phyloP scores from a whole-genome alignment of 805 yeast genomes.

The Candida quercuum region DNA sequence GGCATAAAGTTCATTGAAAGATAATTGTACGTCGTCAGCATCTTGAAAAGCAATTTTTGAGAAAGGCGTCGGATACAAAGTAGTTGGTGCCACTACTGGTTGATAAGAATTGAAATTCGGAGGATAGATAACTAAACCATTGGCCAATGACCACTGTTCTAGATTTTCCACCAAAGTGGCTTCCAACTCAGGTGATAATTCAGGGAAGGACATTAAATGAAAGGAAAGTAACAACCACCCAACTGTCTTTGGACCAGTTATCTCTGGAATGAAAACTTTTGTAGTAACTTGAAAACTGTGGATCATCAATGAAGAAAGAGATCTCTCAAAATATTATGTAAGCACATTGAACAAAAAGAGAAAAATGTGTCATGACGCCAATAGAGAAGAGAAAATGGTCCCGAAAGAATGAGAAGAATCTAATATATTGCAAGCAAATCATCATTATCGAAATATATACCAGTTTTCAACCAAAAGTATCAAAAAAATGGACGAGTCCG shows the following conservation, averaged over 20 bases:
- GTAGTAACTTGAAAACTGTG: too few species aligned
- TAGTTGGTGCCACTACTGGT: constrained; percentile 73
- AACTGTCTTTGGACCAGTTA: too few species aligned
- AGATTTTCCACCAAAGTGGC: constrained; percentile 38
- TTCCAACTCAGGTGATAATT: constrained; percentile 21
- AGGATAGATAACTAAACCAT: constrained; percentile 83
- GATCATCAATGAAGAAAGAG: too few species aligned
- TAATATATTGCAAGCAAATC: too few species aligned
- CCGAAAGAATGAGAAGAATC: constrained; percentile 6
- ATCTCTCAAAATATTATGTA: too few species aligned
- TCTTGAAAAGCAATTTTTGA: constrained; percentile 60
- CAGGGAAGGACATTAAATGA: constrained; percentile 22
- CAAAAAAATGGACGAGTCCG: constrained; percentile 61
- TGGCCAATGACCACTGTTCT: constrained; percentile 71
- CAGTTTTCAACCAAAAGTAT: too few species aligned
- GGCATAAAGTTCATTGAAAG: constrained; percentile 72
- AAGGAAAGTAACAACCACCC: background rate
- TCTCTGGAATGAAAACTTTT: too few species aligned
- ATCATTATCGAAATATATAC: too few species aligned
- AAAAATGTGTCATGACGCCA: background rate
- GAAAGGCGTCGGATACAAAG: constrained; percentile 87
- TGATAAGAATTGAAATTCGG: constrained; percentile 41
- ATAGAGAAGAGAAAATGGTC: background rate
- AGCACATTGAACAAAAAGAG: background rate
- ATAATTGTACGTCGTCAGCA: constrained; percentile 60